A percentile compares a stretch with the other conserved stretches of the same genome.
Evolutionary conservation across 2,329 filamentous ascomycete genomes (phyloP).

Genomic region (Alternaria arbusti): DNA sequence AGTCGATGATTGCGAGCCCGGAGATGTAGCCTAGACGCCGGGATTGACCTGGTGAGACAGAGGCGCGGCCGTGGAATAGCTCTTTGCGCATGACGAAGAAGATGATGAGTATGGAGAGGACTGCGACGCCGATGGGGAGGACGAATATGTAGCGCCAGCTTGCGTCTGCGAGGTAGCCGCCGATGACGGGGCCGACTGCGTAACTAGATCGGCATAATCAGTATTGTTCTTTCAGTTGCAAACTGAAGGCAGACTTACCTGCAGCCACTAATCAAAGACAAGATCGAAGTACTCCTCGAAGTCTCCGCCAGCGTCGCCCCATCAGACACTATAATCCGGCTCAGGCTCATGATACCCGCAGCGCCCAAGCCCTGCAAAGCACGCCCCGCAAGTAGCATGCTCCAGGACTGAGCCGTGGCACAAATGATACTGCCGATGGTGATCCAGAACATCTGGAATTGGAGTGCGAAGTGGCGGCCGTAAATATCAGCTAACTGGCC

Average conservation of each 20-base stretch:
- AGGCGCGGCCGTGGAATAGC: conserved; percentile 60
- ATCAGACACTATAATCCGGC: conserved; percentile 69
- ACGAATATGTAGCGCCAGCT: conserved; percentile 73
- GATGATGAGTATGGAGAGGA: conserved; percentile 60
- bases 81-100: conserved; percentile 65
- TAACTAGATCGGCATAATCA: conserved; percentile 49
- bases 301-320: conserved; percentile 72
- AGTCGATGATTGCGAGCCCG: conserved; percentile 55
- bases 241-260: conserved; percentile 32
- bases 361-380: conserved; percentile 68
- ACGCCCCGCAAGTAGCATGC: conserved; percentile 67
- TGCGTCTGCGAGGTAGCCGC: conserved; percentile 61
- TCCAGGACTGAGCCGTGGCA: conserved; percentile 64
- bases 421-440: conserved; percentile 67
- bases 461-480: conserved; percentile 65
- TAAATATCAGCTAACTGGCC: conserved; percentile 70
- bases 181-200: conserved; percentile 66
- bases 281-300: conserved; percentile 73
- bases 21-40: conserved; percentile 43
- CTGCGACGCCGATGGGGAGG: conserved; percentile 49
- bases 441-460: conserved; percentile 59
- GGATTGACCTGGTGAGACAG: conserved; percentile 39
- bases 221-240: too few relatives aligned
- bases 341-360: conserved; percentile 66
- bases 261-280: conserved; percentile 65